These are phyloP conservation scores for Saturnispora mendoncae DNA, from an alignment of 805 yeast genomes.

Conservation along the genomic window DNA sequence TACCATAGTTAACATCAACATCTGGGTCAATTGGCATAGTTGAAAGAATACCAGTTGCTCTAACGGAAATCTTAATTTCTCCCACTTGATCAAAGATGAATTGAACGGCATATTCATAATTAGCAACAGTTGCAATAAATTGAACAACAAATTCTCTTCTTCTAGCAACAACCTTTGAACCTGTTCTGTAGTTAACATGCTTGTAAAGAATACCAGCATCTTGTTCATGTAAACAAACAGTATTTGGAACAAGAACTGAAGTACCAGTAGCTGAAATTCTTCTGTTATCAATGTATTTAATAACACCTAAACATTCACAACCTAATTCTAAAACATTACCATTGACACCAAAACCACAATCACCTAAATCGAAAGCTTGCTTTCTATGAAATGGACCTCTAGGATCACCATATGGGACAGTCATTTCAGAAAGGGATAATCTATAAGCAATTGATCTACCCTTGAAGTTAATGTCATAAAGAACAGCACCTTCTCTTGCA, in stretches of 20 bases:
- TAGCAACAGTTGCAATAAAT: constrained; percentile 77
- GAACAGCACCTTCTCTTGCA: constrained; percentile 71
- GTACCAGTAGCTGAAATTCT: constrained; percentile 52
- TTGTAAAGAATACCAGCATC: constrained; percentile 70
- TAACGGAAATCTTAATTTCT: constrained; percentile 64
- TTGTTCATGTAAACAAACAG: constrained; percentile 74
- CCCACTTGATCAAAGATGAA: constrained; percentile 71
- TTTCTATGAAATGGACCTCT: constrained; percentile 77
- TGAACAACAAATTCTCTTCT: constrained; percentile 72
- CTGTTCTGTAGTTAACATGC: constrained; percentile 73
- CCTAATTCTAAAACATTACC: constrained; percentile 65
- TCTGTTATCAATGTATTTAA: constrained; percentile 60
- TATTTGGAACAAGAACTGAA: constrained; percentile 54
- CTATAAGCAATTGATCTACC: constrained; percentile 72
- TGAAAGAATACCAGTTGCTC: constrained; percentile 82
- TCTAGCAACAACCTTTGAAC: constrained; percentile 62
- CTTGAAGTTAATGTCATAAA: constrained; percentile 64
- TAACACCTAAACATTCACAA: constrained; percentile 76
- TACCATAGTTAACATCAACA: constrained; percentile 54
- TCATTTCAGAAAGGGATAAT: constrained; percentile 71
- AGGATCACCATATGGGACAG: constrained; percentile 83
- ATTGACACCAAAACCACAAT: constrained; percentile 70
- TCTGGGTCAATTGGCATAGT: constrained; percentile 75
- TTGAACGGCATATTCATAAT: constrained; percentile 72
- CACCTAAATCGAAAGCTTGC: constrained; percentile 82